Percentiles rank a stretch among this genome's conserved stretches.
Evolutionary conservation across 2,329 filamentous ascomycete genomes (phyloP).

Genomic region (Cytospora mali): DNA sequence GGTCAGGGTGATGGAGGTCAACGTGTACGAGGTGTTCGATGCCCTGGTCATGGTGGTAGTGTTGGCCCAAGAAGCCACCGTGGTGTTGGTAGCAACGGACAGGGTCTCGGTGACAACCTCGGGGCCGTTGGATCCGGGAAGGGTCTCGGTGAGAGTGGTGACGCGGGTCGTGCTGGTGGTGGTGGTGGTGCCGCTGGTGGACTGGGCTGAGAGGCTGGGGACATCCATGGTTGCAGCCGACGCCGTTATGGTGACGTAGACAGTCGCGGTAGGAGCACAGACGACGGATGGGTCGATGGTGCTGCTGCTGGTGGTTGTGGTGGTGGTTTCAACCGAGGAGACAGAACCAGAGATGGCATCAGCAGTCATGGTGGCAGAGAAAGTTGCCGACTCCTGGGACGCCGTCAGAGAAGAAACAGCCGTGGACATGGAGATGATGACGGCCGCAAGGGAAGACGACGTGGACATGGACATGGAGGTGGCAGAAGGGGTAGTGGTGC

Average conservation of each 20-base stretch:
- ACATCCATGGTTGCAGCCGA: slow-evolving; percentile 8
- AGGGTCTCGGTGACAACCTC: slow-evolving; percentile 22
- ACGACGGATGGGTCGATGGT: not conserved
- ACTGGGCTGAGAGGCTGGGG: slow-evolving; percentile 9
- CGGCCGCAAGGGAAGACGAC: not conserved
- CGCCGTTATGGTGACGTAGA: slow-evolving; percentile 18
- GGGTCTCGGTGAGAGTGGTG: slow-evolving; percentile 21
- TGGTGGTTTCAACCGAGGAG: not conserved
- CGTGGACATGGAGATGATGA: slow-evolving; percentile 2
- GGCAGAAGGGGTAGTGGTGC: slow-evolving; percentile 11
- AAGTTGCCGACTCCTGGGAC: not conserved
- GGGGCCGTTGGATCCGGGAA: slow-evolving; percentile 12
- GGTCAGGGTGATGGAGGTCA: slow-evolving; percentile 30
- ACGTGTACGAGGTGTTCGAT: not conserved
- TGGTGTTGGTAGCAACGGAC: slow-evolving; percentile 19
- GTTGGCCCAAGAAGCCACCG: slow-evolving; percentile 29
- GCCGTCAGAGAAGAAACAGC: not conserved
- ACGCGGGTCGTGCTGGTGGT: slow-evolving; percentile 20
- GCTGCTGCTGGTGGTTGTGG: not conserved
- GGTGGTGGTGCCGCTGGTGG: slow-evolving; percentile 4
- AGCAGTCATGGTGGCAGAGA: not conserved
- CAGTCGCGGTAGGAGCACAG: slow-evolving; percentile 12
- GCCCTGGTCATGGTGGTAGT: slow-evolving; percentile 26
- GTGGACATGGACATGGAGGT: not conserved
- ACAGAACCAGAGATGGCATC: not conserved